Evolutionary conservation across 78 protist species (phyloP), one percentile per base, ranked within the genome.

Genomic region (Polysphondylium violaceum): DNA sequence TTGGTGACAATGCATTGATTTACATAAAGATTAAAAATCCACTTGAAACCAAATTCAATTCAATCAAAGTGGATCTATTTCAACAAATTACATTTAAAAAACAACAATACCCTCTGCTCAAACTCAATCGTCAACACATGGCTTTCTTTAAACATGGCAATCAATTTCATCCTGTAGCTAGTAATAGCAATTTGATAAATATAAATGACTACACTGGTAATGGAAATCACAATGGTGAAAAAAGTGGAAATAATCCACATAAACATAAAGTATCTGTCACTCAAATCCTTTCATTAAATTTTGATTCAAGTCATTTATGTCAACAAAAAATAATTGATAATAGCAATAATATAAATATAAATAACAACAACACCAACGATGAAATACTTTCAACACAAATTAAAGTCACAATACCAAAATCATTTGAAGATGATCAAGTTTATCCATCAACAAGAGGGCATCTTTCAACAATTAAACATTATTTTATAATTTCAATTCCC

Each of bases 341-440:
- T n/a, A n/a, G n/a, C n/a, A n/a, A n/a, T n/a, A n/a, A n/a, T n/a
- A n/a, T n/a, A n/a, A n/a, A n/a, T n/a, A n/a, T 44, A 25, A 50
- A 38, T 38, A 55, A 55, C 35, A 64, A 64, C 36, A 29, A 38
- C 19, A n/a, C 5, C 38, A 29, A 51, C 38, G 33, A 25, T 35
- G 41, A 51, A 29, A 51, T 67, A 14, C 5, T 51, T 23, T 55
- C 68, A 4, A 71, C 79, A 0, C 68, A 69, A 19, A 21, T 69
- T 3, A 77, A 69, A 36, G 40, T 83, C 0, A 27, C 17, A 29
- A 67, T 83, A 23, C 91, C 91, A 1, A 68, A 58, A 33, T 33
- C 55, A 27, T 63, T 55, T n/a, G 91, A 43, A 25, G 91, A 83
- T 58, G 91, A 83, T 19, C 76, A 64, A 64, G 91, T 83, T 9